Evolutionary conservation across 352 stramenopile genomes (phyloP), one percentile per base, ranked within the genome.

Genomic region (Globisporangium solare): DNA sequence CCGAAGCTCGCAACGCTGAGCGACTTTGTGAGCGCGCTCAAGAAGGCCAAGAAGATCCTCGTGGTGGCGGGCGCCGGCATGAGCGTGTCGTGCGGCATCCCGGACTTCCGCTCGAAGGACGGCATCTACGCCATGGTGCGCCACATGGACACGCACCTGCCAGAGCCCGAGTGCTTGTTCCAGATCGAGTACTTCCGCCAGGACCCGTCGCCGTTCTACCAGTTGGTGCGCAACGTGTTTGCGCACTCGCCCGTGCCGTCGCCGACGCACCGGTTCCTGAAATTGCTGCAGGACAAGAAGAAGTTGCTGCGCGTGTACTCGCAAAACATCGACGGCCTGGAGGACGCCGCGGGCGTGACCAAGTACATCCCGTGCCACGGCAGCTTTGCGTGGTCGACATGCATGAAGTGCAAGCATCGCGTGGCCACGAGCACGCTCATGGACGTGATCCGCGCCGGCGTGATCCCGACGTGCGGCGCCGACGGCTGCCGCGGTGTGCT

Each of bases 311-410:
- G 94, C 3, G 73, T 96, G 32, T 99, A 98, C 65, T 98, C 96
- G 32, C 96, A 99, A 68, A 99, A 99, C 68, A 99, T 99, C 67
- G 97, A 99, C 67, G 95, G 89, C 0, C 67, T 99, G 35, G 97
- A 99, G 64, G 59, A 86, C 46, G 62, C 77, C 11, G 96, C 96
- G 1, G 96, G 94, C 18, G 83, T 98, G 40, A 93, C 71, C n/a
- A 82, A 76, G 61, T 87, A 97, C 54, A 91, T 99, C 17, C 92
- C 97, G 55, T 97, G 94, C 55, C 96, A 99, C 72, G 96, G 96
- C 42, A 96, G 78, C 47, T 93, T 98, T 55, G 77, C 85, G 1
- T 89, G 70, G 58, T 96, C 94, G 6, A 79, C 69, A 3, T 99
- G 95, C 67, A 96, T 97, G 65, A 71, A 76, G 32, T 98, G 94